These are phyloP conservation scores for Pichia sp. DNA, from an alignment of 1,139 yeast species.

Conservation along the genomic window DNA sequence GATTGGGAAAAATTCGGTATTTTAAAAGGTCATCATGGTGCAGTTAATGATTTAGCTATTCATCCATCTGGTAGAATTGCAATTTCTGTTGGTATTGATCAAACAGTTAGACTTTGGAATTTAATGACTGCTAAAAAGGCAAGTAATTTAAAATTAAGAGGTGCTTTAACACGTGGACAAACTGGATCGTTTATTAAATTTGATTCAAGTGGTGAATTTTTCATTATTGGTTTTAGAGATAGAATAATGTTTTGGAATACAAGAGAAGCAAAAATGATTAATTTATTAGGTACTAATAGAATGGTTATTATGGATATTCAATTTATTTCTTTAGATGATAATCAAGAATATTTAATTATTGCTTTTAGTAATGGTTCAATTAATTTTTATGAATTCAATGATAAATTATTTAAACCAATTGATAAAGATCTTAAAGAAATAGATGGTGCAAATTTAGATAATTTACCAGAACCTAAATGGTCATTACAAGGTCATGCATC, in stretches of 20 bases:
- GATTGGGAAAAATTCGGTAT: slow-evolving; percentile 95
- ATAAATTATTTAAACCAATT: slow-evolving; percentile 28
- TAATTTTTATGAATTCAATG: slow-evolving; percentile 43
- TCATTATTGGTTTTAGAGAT: slow-evolving; percentile 67
- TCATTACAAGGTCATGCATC: slow-evolving; percentile 71
- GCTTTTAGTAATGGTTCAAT: slow-evolving; percentile 76
- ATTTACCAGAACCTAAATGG: slow-evolving; percentile 41
- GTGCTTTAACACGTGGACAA: slow-evolving; percentile 59
- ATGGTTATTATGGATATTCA: slow-evolving; percentile 65
- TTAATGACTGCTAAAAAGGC: slow-evolving; percentile 98
- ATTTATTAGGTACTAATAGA: slow-evolving; percentile 33
- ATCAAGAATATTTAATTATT: slow-evolving; percentile 51
- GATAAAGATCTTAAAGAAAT: slow-evolving; percentile 8
- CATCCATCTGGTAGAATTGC: slow-evolving; percentile 95
- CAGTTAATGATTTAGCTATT: slow-evolving; percentile 75
- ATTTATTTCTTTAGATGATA: slow-evolving; percentile 36
- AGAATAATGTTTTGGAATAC: slow-evolving; percentile 64
- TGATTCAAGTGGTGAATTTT: slow-evolving; percentile 56
- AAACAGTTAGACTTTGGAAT: slow-evolving; percentile 85
- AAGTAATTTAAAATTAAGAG: slow-evolving; percentile 68
- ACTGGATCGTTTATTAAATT: slow-evolving; percentile 63
- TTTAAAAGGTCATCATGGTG: slow-evolving; percentile 74
- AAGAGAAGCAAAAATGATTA: slow-evolving; percentile 51
- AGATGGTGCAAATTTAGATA: slow-evolving; percentile 20
- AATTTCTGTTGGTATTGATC: slow-evolving; percentile 80